These are phyloP conservation scores for Pichia gijzeniarum DNA, from an alignment of 805 yeast species.

Conservation along the genomic window DNA sequence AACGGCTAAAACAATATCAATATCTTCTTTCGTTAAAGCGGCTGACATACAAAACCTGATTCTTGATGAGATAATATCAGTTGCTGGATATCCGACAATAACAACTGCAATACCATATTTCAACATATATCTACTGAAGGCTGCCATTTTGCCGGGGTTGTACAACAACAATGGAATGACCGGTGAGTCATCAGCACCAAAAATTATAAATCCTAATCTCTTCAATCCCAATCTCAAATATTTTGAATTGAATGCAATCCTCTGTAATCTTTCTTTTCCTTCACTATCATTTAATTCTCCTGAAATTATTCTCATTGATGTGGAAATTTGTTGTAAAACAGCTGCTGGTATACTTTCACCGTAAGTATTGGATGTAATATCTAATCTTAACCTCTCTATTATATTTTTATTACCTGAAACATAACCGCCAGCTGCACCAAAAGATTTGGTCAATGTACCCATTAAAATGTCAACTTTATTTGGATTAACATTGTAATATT, in stretches of 20 bases:
- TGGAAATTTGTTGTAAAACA: slow-evolving; percentile 78
- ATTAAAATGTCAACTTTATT: slow-evolving; percentile 74
- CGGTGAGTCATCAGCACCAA: slow-evolving; percentile 95
- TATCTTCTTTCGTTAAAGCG: slow-evolving; percentile 88
- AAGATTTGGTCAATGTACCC: slow-evolving; percentile 97
- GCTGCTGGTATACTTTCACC: slow-evolving; percentile 90
- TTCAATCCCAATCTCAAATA: slow-evolving; percentile 86
- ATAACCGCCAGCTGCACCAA: slow-evolving; percentile 99
- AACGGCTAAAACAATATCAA: slow-evolving; percentile 69
- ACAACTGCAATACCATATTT: slow-evolving; percentile 85
- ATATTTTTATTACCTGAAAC: slow-evolving; percentile 68
- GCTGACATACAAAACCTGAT: slow-evolving; percentile 90
- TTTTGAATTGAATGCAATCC: slow-evolving; percentile 94
- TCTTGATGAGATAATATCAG: slow-evolving; percentile 84
- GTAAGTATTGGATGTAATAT: slow-evolving; percentile 65
- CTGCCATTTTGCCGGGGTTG: slow-evolving; percentile 93
- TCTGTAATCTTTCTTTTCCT: slow-evolving; percentile 82
- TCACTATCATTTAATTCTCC: slow-evolving; percentile 89
- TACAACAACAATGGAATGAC: slow-evolving; percentile 84
- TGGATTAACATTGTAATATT: slow-evolving; percentile 79
- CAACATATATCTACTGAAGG: slow-evolving; percentile 76
- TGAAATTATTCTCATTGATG: slow-evolving; percentile 70
- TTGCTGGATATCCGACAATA: slow-evolving; percentile 96
- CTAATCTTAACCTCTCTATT: slow-evolving; percentile 68
- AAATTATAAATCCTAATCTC: slow-evolving; percentile 87